These are phyloP conservation scores for Brassica balearica DNA, from an alignment of 441 rosid genomes.

Conservation along the genomic window DNA sequence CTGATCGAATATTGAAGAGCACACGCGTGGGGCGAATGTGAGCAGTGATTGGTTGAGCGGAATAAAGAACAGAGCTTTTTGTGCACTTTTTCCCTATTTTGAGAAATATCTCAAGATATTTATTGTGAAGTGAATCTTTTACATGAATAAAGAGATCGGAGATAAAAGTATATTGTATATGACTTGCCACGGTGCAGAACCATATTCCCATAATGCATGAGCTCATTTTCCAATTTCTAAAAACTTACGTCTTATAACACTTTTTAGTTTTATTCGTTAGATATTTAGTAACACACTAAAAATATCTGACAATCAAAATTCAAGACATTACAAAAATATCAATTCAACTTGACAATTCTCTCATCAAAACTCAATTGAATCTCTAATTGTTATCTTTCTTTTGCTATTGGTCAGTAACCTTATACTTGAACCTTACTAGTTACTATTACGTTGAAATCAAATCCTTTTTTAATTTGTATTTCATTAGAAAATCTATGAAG, in stretches of 20 bases:
- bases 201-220: conserved; percentile 30
- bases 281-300: not conserved
- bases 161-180: conserved; percentile 26
- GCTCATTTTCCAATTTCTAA: conserved; percentile 23
- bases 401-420: not conserved
- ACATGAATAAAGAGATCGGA: conserved; percentile 6
- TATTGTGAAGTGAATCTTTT: not conserved
- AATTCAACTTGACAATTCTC: not conserved
- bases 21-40: conserved; percentile 22
- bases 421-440: not conserved
- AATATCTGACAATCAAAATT: not conserved
- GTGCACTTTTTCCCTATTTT: conserved; percentile 35
- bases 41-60: conserved; percentile 31
- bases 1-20: not conserved
- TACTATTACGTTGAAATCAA: not conserved
- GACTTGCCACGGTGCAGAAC: conserved; percentile 40
- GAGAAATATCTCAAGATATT: conserved; percentile 45
- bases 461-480: not conserved
- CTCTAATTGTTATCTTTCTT: not conserved
- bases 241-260: not conserved
- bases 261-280: conserved; percentile 13
- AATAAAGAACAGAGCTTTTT: conserved; percentile 36
- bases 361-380: not conserved
- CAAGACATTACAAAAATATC: not conserved
- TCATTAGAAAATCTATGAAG: not conserved